Evolutionary conservation across 352 stramenopile genomes (phyloP).

Genomic region (Saprolegnia diclina): DNA sequence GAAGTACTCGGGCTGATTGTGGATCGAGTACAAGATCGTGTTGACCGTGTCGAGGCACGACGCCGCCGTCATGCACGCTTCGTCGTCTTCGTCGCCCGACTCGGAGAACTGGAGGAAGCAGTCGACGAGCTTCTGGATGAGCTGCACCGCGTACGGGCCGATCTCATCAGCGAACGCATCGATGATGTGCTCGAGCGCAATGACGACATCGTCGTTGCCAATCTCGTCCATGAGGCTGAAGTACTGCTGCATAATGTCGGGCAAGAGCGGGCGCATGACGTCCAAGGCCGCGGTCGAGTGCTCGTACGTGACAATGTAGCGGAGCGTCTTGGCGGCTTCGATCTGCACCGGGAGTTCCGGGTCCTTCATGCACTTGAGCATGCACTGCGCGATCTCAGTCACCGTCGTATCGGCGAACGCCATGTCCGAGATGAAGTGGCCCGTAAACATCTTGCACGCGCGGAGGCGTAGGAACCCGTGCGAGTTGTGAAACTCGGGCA

Average conservation of each 20-base stretch:
- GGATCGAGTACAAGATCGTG: slow-evolving; percentile 79
- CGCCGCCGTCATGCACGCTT: slow-evolving; percentile 94
- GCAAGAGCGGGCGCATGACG: slow-evolving; percentile 88
- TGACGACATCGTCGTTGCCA: slow-evolving; percentile 96
- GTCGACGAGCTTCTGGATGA: slow-evolving; percentile 92
- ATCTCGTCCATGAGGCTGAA: slow-evolving; percentile 99
- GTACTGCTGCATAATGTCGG: slow-evolving; percentile 95
- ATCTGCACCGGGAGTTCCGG: slow-evolving; percentile 95
- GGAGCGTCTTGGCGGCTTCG: slow-evolving; percentile 89
- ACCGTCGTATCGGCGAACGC: slow-evolving; percentile 87
- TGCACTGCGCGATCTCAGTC: slow-evolving; percentile 67
- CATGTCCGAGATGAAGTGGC: slow-evolving; percentile 89
- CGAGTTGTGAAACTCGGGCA: slow-evolving; percentile 95
- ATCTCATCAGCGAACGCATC: slow-evolving; percentile 97
- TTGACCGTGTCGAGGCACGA: slow-evolving; percentile 83
- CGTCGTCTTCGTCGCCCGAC: slow-evolving; percentile 90
- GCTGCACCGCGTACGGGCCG: slow-evolving; percentile 85
- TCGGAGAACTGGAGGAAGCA: slow-evolving; percentile 94
- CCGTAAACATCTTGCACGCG: slow-evolving; percentile 95
- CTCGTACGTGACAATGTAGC: slow-evolving; percentile 82
- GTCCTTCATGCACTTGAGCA: slow-evolving; percentile 89
- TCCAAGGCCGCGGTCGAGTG: slow-evolving; percentile 77
- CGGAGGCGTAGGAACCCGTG: slow-evolving; percentile 92
- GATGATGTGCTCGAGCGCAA: slow-evolving; percentile 92
- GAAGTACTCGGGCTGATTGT: slow-evolving; percentile 78